Base-by-base conservation (phyloP, 2,329 filamentous ascomycete genomes). In the Allantophomopsis lycopodina region DNA sequence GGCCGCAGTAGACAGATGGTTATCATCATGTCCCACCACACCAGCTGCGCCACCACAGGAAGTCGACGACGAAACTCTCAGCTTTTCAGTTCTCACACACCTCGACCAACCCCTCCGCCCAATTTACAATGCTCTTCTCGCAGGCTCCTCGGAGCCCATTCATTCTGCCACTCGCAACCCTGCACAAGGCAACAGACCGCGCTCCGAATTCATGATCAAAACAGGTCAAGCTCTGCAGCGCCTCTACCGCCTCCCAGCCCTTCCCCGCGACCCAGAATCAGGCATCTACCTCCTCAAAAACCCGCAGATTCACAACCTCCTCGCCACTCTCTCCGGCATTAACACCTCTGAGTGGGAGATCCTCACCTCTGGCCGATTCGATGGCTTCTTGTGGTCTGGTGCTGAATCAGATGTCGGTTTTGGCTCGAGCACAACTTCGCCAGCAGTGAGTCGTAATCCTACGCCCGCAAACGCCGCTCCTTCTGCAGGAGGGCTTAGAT, bases 311-410 rank as follows among this genome's bases (percentile, higher is more conserved):
- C 89, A 96, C 57, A 82, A 91, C 52, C 76, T 94, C 23, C 74
- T 96, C 3, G 79, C 85, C 32, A 94, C 89, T 0, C 70, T 95
- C 37, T 79, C 83, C 30, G 85, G 88, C 39, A 91, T 96, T 50
- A 91, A 82, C 54, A 74, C 79, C 36, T 83, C 84, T n/a, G 89
- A 96, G 59, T 96, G 89, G 89, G 89, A 95, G 46, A 94, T 96
- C 40, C 69, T 96, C 11, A 85, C 82, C 4, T 95, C 89, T 0
- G 89, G 89, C 20, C 82, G 89, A 20, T 96, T 96, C 51, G 88
- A 95, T 54, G 89, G 89, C 4, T 96, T 96, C 61, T 69, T 95
- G 15, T 94, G 89, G 76, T 94, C 86, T 35, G 89, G 89, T 16
- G 86, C 85, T 6, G 88, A 95, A 39, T 56, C 50, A n/a, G 70